Conservation (phyloP, 768 basidiomycete species). For the Boletus reticulatus region DNA sequence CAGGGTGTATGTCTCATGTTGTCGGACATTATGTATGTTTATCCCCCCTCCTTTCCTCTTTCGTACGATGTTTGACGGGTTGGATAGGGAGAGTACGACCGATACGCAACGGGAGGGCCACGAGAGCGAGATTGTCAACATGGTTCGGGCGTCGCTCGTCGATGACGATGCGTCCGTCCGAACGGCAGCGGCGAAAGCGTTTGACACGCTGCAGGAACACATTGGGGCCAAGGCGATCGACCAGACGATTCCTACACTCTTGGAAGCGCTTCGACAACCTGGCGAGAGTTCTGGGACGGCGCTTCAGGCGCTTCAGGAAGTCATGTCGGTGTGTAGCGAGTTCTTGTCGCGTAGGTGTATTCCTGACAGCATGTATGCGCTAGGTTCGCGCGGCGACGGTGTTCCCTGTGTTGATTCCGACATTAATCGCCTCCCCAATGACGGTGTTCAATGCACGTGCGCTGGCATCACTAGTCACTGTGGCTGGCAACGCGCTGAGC, state of each 20-base stretch:
- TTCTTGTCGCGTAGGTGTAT: background rate
- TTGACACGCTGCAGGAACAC: constrained; percentile 91
- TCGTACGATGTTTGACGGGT: constrained; percentile 1
- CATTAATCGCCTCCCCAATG: constrained; percentile 87
- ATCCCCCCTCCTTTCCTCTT: background rate
- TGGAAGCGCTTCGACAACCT: constrained; percentile 91
- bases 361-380: background rate
- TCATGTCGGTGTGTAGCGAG: constrained; percentile 72
- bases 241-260: constrained; percentile 90
- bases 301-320: constrained; percentile 87
- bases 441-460: constrained; percentile 94
- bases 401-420: constrained; percentile 96
- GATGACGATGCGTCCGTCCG: constrained; percentile 87
- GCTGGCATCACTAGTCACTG: constrained; percentile 85
- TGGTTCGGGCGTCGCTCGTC: constrained; percentile 82
- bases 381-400: constrained; percentile 92
- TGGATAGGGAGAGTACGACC: constrained; percentile 71
- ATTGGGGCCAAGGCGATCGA: constrained; percentile 92
- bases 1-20: constrained; percentile 89
- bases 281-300: constrained; percentile 95
- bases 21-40: constrained; percentile 79
- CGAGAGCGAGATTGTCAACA: constrained; percentile 83
- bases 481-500: constrained; percentile 89
- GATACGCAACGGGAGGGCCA: constrained; percentile 84
- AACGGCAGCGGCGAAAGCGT: constrained; percentile 81